These are phyloP conservation scores for Myxozyma sirexii DNA, from an alignment of 805 yeast species.

Conservation along the genomic window DNA sequence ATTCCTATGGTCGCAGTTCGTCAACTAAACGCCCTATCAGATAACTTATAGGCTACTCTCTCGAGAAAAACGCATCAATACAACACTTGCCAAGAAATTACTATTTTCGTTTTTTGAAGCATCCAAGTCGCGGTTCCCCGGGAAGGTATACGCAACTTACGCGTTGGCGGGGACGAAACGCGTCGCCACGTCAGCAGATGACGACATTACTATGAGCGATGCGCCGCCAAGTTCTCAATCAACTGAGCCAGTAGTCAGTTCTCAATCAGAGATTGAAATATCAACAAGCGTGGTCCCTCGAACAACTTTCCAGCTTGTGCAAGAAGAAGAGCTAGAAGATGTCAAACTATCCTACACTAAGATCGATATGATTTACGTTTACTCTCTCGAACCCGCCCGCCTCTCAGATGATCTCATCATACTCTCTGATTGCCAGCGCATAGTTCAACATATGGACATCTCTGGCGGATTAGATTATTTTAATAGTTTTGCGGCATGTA, in stretches of 20 bases:
- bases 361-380: constrained; percentile 18
- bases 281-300: not conserved
- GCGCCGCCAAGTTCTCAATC: not conserved
- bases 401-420: constrained; percentile 14
- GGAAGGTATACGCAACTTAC: constrained; percentile 24
- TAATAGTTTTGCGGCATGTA: constrained; percentile 8
- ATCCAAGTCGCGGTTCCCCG: constrained; percentile 12
- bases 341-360: constrained; percentile 18
- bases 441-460: constrained; percentile 16
- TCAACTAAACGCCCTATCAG: constrained; percentile 9
- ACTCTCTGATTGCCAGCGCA: constrained; percentile 23
- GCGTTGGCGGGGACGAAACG: constrained; percentile 18
- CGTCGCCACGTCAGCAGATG: constrained; percentile 3
- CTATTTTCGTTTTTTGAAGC: constrained; percentile 21
- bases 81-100: constrained; percentile 13
- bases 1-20: not conserved
- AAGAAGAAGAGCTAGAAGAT: constrained; percentile 26
- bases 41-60: constrained; percentile 27
- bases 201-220: not conserved
- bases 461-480: constrained; percentile 3
- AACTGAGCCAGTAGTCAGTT: constrained; percentile 5
- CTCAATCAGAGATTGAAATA: not conserved
- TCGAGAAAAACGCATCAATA: constrained; percentile 21
- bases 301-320: constrained; percentile 24
- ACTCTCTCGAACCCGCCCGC: constrained; percentile 24